phyloP scores from a whole-genome alignment of 2,329 filamentous ascomycete species.

The Fusarium papillatum region DNA sequence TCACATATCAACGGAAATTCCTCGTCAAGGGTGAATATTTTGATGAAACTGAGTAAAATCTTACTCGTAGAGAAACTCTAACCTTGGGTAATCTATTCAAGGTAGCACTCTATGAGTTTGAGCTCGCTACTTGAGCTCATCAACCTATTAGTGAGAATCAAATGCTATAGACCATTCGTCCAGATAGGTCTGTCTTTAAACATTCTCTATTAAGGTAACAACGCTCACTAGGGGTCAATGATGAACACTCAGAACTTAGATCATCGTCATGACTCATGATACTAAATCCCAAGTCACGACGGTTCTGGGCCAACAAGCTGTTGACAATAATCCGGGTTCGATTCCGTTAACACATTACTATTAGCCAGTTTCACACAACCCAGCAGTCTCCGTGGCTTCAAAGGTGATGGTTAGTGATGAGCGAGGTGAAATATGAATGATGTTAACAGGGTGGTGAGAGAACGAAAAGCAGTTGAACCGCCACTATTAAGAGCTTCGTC shows the following conservation, averaged over 20 bases:
- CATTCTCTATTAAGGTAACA: accelerated
- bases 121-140: background rate
- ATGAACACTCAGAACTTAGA: background rate
- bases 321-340: background rate
- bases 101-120: too few species aligned
- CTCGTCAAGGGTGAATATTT: too few species aligned
- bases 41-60: background rate
- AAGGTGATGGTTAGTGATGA: background rate
- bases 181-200: background rate
- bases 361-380: too few species aligned
- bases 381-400: background rate
- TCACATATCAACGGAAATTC: background rate
- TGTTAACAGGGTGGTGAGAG: background rate
- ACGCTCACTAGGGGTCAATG: background rate
- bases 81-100: too few species aligned
- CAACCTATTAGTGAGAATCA: background rate
- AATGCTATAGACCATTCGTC: background rate
- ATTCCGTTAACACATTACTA: background rate
- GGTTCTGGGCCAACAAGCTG: background rate
- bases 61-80: background rate
- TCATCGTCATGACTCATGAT: background rate
- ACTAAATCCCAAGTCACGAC: background rate
- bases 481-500: too few species aligned
- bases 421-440: background rate
- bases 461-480: too few species aligned